These are phyloP conservation scores for Myriangium duriaei DNA, from an alignment of 2,329 filamentous ascomycete genomes.

Conservation along the genomic window DNA sequence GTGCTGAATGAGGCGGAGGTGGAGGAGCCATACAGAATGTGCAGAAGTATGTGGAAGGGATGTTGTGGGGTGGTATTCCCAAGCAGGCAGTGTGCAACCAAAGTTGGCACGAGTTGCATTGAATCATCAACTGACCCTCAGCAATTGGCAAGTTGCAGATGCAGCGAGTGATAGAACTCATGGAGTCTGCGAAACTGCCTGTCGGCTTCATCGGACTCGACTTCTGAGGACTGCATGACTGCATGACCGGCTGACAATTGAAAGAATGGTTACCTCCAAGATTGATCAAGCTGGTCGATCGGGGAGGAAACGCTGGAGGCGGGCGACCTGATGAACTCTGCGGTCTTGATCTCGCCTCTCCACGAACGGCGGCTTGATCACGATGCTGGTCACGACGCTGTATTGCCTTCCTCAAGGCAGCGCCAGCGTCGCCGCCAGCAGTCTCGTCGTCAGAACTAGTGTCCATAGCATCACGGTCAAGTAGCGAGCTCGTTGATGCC, in stretches of 20 bases:
- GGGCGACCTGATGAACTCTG: slow-evolving; percentile 2
- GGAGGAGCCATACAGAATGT: slow-evolving; percentile 31
- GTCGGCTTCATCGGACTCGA: slow-evolving; percentile 8
- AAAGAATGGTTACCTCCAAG: slow-evolving; percentile 1
- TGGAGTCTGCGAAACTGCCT: slow-evolving; percentile 10
- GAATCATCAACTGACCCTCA: slow-evolving; percentile 45
- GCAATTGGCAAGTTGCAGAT: slow-evolving; percentile 44
- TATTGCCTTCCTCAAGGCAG: slow-evolving; percentile 29
- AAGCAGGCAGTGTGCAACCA: slow-evolving; percentile 50
- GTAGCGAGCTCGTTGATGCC: slow-evolving; percentile 12
- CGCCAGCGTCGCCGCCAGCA: slow-evolving; percentile 22
- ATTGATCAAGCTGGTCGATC: slow-evolving; percentile 5
- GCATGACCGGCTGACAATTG: slow-evolving; percentile 5
- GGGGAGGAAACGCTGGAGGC: slow-evolving; percentile 1
- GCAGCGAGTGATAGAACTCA: slow-evolving; percentile 36
- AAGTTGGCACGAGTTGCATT: slow-evolving; percentile 52
- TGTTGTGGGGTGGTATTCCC: slow-evolving; percentile 38
- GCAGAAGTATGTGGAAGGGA: slow-evolving; percentile 36
- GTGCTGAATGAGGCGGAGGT: not conserved
- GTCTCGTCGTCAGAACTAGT: slow-evolving; percentile 9
- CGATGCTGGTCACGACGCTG: slow-evolving; percentile 23
- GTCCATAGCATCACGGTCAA: slow-evolving; percentile 12
- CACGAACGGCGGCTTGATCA: slow-evolving; percentile 3
- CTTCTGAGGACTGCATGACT: slow-evolving; percentile 4
- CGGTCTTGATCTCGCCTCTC: slow-evolving; percentile 3